Evolutionary conservation across 805 yeast species (phyloP), one percentile per base, ranked within the genome.

Genomic region (Nakazawaea anatomiae): DNA sequence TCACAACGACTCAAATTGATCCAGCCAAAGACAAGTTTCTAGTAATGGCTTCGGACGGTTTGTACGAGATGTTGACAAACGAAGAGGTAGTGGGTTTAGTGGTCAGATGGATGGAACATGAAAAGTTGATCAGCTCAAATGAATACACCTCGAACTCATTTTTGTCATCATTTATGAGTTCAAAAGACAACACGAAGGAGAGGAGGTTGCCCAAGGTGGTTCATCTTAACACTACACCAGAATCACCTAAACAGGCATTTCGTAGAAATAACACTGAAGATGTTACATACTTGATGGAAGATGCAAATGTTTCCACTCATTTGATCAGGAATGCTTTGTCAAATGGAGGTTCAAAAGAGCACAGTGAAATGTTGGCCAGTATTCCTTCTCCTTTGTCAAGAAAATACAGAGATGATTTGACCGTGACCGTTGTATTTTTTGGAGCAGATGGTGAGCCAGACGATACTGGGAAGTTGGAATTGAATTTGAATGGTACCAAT

Each of bases 371-470:
- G 79, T 72, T 94, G 54, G 85, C 90, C 14, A 85, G 94, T 49
- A 89, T 94, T 48, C 98, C 98, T 18, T 80, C 90, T 14, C 97
- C 98, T 1, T 77, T 87, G 58, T 86, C 96, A 25, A 82, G 99
- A 68, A 77, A 89, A 43, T 92, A 91, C 68, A 82, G 99, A 66
- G 99, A 94, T 69, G 99, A 94, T 66, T 75, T 94, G 63, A 91
- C 98, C 0, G 97, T 91, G 5, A 89, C 97, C 3, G 99, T 94
- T 28, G 89, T 92, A 2, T 94, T 94, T 68, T 94, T 94, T 64
- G 96, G 96, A 10, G 80, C 80, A 28, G 75, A 74, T 46, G 63
- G 66, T 6, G 60, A 63, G n/a, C 70, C 71, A 12, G 65, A 71
- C 55, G 74, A 72, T 34, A 59, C 58, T 27, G 85, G 85, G 2